Evolutionary conservation across 352 stramenopile genomes (phyloP).

Genomic region (Globisporangium solare): DNA sequence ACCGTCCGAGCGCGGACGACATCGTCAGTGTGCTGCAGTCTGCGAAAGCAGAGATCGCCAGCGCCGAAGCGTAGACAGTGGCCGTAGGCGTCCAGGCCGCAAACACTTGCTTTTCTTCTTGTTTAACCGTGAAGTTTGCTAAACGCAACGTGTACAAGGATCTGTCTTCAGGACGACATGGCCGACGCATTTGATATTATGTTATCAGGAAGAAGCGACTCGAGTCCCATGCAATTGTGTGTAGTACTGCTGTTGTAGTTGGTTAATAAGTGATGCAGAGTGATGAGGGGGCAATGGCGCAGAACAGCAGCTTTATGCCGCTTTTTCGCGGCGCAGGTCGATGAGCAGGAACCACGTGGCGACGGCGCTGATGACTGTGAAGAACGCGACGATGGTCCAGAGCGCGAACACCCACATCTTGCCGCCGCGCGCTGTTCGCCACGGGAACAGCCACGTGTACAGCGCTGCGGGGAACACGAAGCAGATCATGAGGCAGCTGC

Average conservation of each 20-base stretch:
- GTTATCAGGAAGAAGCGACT: too few species aligned
- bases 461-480: conserved; percentile 68
- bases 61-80: not conserved
- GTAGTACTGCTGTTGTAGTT: too few species aligned
- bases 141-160: too few species aligned
- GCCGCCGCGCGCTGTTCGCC: conserved; percentile 26
- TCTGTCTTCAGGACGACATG: too few species aligned
- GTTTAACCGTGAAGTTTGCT: too few species aligned
- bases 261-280: not conserved
- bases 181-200: too few species aligned
- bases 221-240: too few species aligned
- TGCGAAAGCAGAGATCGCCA: conserved; percentile 16
- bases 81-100: too few species aligned
- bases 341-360: conserved; percentile 17
- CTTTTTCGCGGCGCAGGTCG: not conserved
- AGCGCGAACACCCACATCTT: conserved; percentile 32
- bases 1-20: conserved; percentile 38
- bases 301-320: not conserved
- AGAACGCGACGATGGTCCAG: conserved; percentile 31
- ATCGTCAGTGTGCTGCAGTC: conserved; percentile 31
- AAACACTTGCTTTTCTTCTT: not conserved
- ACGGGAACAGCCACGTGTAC: conserved; percentile 57
- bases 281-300: not conserved
- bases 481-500: conserved; percentile 67
- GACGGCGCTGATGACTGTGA: conserved; percentile 28